Percentiles rank a stretch among this genome's conserved stretches.
Conservation (phyloP, 2,329 filamentous ascomycete species). For the Pseudocercospora musae region DNA sequence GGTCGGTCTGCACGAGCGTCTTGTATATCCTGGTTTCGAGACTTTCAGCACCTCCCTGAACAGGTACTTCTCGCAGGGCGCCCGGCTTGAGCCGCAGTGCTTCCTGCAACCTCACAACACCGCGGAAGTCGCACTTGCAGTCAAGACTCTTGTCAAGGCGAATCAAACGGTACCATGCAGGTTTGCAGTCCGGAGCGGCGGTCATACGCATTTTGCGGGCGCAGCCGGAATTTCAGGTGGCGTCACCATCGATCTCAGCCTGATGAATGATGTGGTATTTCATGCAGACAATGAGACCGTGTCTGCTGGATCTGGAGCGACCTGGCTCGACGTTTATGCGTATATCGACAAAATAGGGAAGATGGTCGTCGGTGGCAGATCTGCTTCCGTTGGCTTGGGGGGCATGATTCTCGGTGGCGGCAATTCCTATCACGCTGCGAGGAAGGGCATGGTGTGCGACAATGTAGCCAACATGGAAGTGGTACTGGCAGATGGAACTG, state of each 20-base stretch:
- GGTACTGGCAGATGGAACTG: slow-evolving; percentile 24
- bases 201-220: slow-evolving; percentile 24
- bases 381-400: slow-evolving; percentile 27
- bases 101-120: slow-evolving; percentile 1
- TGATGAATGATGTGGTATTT: slow-evolving; percentile 18
- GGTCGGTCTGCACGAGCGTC: not conserved
- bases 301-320: slow-evolving; percentile 37
- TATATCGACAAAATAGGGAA: slow-evolving; percentile 12
- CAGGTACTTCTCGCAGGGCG: slow-evolving; percentile 4
- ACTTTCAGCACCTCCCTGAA: not conserved
- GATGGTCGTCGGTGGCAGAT: slow-evolving; percentile 23
- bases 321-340: slow-evolving; percentile 19
- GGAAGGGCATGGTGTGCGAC: slow-evolving; percentile 29
- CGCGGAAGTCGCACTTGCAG: slow-evolving; percentile 1
- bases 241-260: slow-evolving; percentile 26
- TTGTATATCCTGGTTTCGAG: slow-evolving; percentile 2
- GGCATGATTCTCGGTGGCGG: slow-evolving; percentile 32
- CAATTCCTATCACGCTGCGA: slow-evolving; percentile 27
- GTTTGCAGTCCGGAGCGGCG: slow-evolving; percentile 19
- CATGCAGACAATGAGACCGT: slow-evolving; percentile 16
- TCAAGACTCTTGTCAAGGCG: slow-evolving; percentile 2
- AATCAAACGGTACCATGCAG: slow-evolving; percentile 3
- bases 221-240: slow-evolving; percentile 25
- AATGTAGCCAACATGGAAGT: slow-evolving; percentile 29
- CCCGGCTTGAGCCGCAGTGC: slow-evolving; percentile 3